Base-by-base conservation (phyloP, 2,329 filamentous ascomycete species). In the Fusarium ambrosium region DNA sequence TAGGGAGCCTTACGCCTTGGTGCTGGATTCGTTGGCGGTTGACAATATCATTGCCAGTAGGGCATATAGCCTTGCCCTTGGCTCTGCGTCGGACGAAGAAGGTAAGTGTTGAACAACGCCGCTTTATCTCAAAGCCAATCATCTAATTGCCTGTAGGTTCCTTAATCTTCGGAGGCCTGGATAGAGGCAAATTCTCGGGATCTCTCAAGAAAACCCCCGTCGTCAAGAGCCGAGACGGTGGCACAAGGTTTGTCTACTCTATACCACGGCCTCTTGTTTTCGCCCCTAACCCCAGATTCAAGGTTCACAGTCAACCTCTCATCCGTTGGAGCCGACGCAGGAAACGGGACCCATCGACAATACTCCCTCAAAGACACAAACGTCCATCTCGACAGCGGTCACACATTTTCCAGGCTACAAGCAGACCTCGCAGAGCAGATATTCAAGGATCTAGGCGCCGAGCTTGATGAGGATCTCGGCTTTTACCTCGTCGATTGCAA, bases 331-430 rank as follows among this genome's bases (percentile, higher is more conserved):
- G 68, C 79, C 68, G 82, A 76, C 63, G 76, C 77, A 34, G 64
- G 69, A 34, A 77, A 77, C 58, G 73, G 70, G 37, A 82, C 80
- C n/a, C 29, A 18, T 22, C 81, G 85, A 22, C 71, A 85, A 16
- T 81, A 85, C 53, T 87, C 88, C n/a, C 85, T 90, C 39, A 45
- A 65, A 45, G 75, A 77, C 51, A 66, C 73, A 59, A 77, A 75
- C 62, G 87, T 88, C 22, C 84, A 91, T 37, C 86, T 92, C 36
- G 91, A 92, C 80, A 90, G 89, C 8, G 92, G 92, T 65, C 91
- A 89, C 66, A 92, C 89, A 43, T 83, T 92, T 68, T 91, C 88
- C 78, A 90, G 91, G 75, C 86, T 94, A 4, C n/a, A 61, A 20
- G 3, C 91, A 91, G 4, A 82, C 88, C 22, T 69, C 7, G 62